Evolutionary conservation across 1,284 basidiomycete species (phyloP), one percentile per base, ranked within the genome.

Genomic region (Neolentinus lepideus): DNA sequence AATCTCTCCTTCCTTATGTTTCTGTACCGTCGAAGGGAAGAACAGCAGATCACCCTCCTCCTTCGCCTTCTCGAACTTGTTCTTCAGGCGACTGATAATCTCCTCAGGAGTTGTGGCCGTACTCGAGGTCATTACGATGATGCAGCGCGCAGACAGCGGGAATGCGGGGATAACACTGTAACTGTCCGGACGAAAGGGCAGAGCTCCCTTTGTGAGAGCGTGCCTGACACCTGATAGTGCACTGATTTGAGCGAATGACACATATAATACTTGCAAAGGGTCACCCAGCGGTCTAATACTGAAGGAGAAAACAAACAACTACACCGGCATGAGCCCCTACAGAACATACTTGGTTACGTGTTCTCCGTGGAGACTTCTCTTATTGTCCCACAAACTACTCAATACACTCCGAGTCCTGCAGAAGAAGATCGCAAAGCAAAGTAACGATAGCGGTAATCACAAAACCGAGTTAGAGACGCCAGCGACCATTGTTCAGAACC

Each of bases 1-100:
- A 52, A 88, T 68, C 24, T 77, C 83, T 35, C 74, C 66, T 55
- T 92, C 88, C 14, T 69, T 63, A 62, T 89, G 80, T 38, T 74
- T 76, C 59, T 79, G 74, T 25, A 84, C 69, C 2, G 80, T 81
- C 1, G 90, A 92, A 21, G 85, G 83, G 65, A 88, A 94, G 74
- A 89, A 89, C 43, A 88, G 71, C 27, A 92, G 71, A 66, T 91
- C 87, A 1, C 87, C 86, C 16, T 81, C 77, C n/a, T 76, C 71
- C 27, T 75, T 72, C 11, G 88, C 92, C 33, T 71, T 71, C 24
- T 82, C 76, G 64, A 87, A 92, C 56, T 75, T 73, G 14, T 72
- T 70, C 1, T 83, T 78, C 12, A 94, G 62, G 38, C 73, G 74
- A 1, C 75, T 66, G 56, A 94, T 74, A 61, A 93, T 79, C 56